Evolutionary conservation across 257 asterid genomes (phyloP).

Genomic region (Solanum tarijense): DNA sequence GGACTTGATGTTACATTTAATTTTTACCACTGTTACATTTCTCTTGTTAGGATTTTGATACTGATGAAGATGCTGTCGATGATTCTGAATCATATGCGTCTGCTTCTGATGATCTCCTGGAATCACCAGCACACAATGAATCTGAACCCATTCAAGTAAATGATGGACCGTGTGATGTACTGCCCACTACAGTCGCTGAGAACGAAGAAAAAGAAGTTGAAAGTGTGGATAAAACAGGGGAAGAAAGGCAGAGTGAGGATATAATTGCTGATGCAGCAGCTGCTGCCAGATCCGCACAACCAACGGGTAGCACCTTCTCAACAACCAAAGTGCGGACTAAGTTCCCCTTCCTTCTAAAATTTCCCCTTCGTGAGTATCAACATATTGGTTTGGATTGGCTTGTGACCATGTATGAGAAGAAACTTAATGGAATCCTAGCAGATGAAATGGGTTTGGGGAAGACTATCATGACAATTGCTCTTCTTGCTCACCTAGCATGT

Average conservation of each 20-base stretch:
- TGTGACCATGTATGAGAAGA: conserved; percentile 97
- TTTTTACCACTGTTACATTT: conserved; percentile 9
- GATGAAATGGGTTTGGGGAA: conserved; percentile 99
- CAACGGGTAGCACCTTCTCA: conserved; percentile 94
- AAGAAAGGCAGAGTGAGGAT: conserved; percentile 49
- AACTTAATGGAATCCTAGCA: conserved; percentile 96
- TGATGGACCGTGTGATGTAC: conserved; percentile 29
- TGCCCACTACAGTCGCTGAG: conserved; percentile 21
- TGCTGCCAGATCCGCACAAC: conserved; percentile 97
- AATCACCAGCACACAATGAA: conserved; percentile 31
- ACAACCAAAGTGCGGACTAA: conserved; percentile 93
- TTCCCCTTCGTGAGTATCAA: conserved; percentile 96
- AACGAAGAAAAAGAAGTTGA: conserved; percentile 44
- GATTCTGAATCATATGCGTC: conserved; percentile 38
- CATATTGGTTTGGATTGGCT: conserved; percentile 99
- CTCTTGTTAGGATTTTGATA: conserved; percentile 39
- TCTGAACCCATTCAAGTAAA: conserved; percentile 30
- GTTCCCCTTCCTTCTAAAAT: conserved; percentile 94
- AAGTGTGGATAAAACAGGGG: conserved; percentile 36
- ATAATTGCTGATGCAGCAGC: conserved; percentile 98
- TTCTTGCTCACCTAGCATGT: conserved; percentile 95
- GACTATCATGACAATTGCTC: conserved; percentile 97
- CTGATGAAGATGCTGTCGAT: conserved; percentile 31
- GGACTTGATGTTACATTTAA: conserved; percentile 8
- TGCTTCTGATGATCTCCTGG: conserved; percentile 46